Evolutionary conservation across 2,329 filamentous ascomycete genomes (phyloP).

Genomic region (Ceratocystiopsis sp.): DNA sequence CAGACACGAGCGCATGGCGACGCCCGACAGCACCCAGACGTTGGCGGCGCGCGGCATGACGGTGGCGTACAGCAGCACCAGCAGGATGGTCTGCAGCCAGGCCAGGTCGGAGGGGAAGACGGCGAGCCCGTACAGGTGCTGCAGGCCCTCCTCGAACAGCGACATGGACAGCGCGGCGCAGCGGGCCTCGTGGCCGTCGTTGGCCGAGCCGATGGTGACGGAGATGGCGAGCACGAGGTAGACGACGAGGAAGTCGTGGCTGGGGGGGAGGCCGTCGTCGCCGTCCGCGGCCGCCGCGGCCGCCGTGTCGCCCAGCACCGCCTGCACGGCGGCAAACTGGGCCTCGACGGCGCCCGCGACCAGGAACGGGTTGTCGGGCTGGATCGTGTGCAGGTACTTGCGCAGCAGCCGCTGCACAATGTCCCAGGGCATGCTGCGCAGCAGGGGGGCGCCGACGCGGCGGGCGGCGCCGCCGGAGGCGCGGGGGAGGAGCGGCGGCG

Average conservation of each 20-base stretch:
- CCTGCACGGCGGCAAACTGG: too few species aligned
- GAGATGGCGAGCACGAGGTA: slow-evolving; percentile 17
- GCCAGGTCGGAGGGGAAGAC: slow-evolving; percentile 11
- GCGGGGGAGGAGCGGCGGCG: not conserved
- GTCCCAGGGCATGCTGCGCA: slow-evolving; percentile 8
- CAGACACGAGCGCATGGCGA: slow-evolving; percentile 8
- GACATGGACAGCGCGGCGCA: slow-evolving; percentile 16
- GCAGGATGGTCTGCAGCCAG: slow-evolving; percentile 8
- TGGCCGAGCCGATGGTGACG: slow-evolving; percentile 15
- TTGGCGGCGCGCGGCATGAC: slow-evolving; percentile 8
- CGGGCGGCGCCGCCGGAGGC: too few species aligned
- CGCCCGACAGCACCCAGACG: slow-evolving; percentile 9
- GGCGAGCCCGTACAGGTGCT: slow-evolving; percentile 14
- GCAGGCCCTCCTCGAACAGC: slow-evolving; percentile 17
- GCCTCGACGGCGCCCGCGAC: slow-evolving; percentile 13
- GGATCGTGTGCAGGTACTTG: slow-evolving; percentile 16
- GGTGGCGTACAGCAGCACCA: slow-evolving; percentile 8
- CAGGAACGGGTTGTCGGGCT: slow-evolving; percentile 15
- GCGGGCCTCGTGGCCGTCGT: slow-evolving; percentile 15
- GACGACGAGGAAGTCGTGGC: slow-evolving; percentile 16
- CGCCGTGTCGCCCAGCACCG: too few species aligned
- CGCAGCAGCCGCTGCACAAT: slow-evolving; percentile 12
- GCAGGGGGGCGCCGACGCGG: not conserved
- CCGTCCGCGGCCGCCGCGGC: too few species aligned
- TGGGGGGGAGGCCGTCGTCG: slow-evolving; percentile 3